Base-by-base conservation (phyloP, 2,329 filamentous ascomycete genomes). In the Cordyceps pruinosa region DNA sequence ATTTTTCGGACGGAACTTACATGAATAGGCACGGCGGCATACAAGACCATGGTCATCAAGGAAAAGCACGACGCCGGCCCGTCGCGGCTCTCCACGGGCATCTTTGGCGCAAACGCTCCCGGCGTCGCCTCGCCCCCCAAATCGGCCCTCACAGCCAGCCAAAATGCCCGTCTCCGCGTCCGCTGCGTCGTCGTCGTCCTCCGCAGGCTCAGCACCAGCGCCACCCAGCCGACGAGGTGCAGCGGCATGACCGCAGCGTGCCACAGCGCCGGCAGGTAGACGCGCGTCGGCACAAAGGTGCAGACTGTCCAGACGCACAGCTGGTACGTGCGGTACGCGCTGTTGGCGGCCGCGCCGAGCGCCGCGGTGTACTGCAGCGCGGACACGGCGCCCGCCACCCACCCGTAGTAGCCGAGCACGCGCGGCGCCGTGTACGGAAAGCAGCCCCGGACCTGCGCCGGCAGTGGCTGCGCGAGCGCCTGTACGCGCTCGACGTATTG, bases 311-410 rank as follows among this genome's bases (percentile, higher is more conserved):
- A 56, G 3, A 56, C n/a, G 19, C 53, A 56, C 25, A 48, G 19
- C 44, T 56, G 53, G 30, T 56, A 56, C 12, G 53, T 56, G 35
- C 42, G 53, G 17, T 56, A 56, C 5, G 44, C 53, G n/a, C 44
- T 56, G 34, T 56, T 56, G 23, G 34, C 53, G 4, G 41, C 44
- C 7, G 53, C 53, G 12, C 32, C 53, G 1, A 56, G 34, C 19
- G 53, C 44, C 25, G 41, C 4, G n/a, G 32, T 19, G 26, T 56
- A 56, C 34, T 56, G 53, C 0, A 32, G 1, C n/a, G 19, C 34
- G 7, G 53, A 56, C n/a, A 55, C 7, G 23, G 35, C 6, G 8
- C 15, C 5, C 3, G 5, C 12, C 15, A 17, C 15, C 28, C 19
- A 10, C 44, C 23, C n/a, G n/a, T n/a, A n/a, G n/a, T 26, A 12